Conservation (phyloP, 106 monocot genomes). For the Acanthochlamys bracteata region DNA sequence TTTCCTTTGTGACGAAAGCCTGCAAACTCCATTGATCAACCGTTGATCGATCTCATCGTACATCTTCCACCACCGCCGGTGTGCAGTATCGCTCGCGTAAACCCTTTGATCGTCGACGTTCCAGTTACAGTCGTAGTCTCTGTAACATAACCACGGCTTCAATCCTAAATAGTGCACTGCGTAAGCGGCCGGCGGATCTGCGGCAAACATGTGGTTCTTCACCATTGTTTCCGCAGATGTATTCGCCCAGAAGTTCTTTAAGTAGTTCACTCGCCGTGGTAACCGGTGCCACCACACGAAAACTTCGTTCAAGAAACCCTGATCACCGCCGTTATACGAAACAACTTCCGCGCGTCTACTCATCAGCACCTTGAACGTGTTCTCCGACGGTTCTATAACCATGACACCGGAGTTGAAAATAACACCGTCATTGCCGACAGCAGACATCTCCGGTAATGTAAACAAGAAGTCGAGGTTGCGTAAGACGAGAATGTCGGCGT, state of each 20-base stretch:
- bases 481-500: conserved; percentile 73
- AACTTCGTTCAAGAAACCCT: conserved; percentile 78
- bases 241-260: conserved; percentile 80
- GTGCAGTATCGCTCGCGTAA: conserved; percentile 75
- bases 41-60: conserved; percentile 52
- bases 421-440: conserved; percentile 57
- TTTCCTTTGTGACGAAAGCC: conserved; percentile 33
- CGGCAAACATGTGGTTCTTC: conserved; percentile 47
- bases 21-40: conserved; percentile 30
- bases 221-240: conserved; percentile 27
- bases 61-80: conserved; percentile 62
- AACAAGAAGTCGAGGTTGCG: conserved; percentile 55
- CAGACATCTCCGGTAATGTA: conserved; percentile 56
- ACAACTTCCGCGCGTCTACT: conserved; percentile 25
- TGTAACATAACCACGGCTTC: conserved; percentile 83
- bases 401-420: conserved; percentile 91
- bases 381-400: conserved; percentile 74
- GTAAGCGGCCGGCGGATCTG: conserved; percentile 59
- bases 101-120: conserved; percentile 32
- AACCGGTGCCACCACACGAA: conserved; percentile 94
- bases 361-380: conserved; percentile 52
- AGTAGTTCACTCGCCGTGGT: conserved; percentile 67
- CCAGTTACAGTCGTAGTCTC: conserved; percentile 87
- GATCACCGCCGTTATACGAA: conserved; percentile 93
- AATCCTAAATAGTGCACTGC: conserved; percentile 67